Evolutionary conservation across 495 filamentous ascomycete species (phyloP).

Genomic region (Daldinia vernicosa): DNA sequence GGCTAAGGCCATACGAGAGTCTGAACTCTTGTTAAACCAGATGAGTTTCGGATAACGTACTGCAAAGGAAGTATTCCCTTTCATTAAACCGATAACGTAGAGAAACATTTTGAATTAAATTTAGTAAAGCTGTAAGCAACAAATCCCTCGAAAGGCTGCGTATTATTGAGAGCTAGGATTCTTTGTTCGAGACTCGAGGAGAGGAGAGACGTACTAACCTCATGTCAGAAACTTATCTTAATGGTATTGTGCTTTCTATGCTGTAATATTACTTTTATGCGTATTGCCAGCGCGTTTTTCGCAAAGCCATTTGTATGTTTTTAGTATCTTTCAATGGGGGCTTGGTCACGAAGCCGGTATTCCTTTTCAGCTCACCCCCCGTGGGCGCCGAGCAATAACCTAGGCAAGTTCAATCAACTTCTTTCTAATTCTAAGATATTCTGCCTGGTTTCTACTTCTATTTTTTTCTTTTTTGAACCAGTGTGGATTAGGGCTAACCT

Average conservation of each 20-base stretch:
- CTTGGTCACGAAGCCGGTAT: background rate
- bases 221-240: background rate
- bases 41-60: background rate
- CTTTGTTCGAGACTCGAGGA: background rate
- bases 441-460: background rate
- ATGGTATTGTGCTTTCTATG: background rate
- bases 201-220: background rate
- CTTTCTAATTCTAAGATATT: background rate
- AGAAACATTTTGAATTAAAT: background rate
- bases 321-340: background rate
- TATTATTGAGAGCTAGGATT: background rate
- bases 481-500: background rate
- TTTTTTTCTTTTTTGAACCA: too few species aligned
- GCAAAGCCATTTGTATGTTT: background rate
- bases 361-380: background rate
- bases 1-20: background rate
- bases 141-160: background rate
- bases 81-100: background rate
- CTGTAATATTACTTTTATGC: background rate
- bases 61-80: background rate
- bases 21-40: background rate
- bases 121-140: background rate
- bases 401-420: background rate
- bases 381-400: background rate
- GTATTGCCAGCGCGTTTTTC: background rate